Evolutionary conservation across 129 eudicot species (phyloP).

Genomic region (Flaveria trinervia): DNA sequence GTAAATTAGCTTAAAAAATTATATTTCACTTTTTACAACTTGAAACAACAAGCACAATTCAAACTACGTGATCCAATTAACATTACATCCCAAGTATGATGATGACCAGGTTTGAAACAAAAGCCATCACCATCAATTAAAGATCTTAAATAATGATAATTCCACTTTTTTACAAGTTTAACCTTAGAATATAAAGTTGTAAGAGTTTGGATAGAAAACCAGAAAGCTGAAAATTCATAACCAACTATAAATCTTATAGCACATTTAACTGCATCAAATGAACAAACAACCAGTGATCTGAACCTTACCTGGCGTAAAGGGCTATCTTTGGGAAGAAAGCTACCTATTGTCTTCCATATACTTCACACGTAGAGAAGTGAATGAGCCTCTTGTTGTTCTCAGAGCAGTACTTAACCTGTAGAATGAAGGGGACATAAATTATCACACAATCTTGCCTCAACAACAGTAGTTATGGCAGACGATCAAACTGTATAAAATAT

Average conservation of each 20-base stretch:
- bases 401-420: slow-evolving; percentile 90
- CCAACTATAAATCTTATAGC: background rate
- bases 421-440: slow-evolving; percentile 5
- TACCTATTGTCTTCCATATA: slow-evolving; percentile 88
- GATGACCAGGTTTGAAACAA: background rate
- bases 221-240: no score
- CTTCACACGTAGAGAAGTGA: slow-evolving; percentile 98
- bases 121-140: background rate
- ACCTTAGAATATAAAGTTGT: background rate
- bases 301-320: slow-evolving; percentile 74
- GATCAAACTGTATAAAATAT: slow-evolving; percentile 2
- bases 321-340: slow-evolving; percentile 84
- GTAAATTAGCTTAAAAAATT: background rate
- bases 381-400: slow-evolving; percentile 91
- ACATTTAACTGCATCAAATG: slow-evolving; percentile 7
- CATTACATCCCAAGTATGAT: no score
- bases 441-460: background rate
- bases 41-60: background rate
- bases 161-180: background rate
- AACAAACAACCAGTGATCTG: slow-evolving; percentile 15
- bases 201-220: background rate
- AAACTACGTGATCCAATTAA: no score
- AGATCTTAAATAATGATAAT: background rate
- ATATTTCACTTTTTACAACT: background rate
- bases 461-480: background rate